Percentiles rank a stretch among this genome's conserved stretches.
These are phyloP conservation scores for Wickerhamiella hasegawae DNA, from an alignment of 805 yeast species.

Conservation along the genomic window DNA sequence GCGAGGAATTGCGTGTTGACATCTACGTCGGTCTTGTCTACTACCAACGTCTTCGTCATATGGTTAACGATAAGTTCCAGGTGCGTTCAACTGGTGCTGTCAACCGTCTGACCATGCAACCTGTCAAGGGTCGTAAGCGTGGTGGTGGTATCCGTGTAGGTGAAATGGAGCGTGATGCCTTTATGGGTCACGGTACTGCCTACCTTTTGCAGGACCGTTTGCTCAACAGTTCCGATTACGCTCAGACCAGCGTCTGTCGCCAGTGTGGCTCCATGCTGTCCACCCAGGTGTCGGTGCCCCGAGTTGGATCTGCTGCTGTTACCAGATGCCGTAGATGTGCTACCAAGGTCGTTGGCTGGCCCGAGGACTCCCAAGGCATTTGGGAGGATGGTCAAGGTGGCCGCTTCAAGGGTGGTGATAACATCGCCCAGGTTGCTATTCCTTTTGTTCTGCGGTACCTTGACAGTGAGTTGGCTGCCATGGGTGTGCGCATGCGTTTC, in stretches of 20 bases:
- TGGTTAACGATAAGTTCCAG: conserved; percentile 99
- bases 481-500: conserved; percentile 91
- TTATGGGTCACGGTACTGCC: conserved; percentile 96
- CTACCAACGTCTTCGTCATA: conserved; percentile 95
- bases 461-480: conserved; percentile 90
- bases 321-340: conserved; percentile 90
- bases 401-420: conserved; percentile 77
- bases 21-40: conserved; percentile 94
- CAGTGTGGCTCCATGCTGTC: conserved; percentile 84
- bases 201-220: conserved; percentile 87
- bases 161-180: conserved; percentile 99
- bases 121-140: conserved; percentile 97
- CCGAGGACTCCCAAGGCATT: conserved; percentile 30
- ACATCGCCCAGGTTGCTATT: conserved; percentile 90
- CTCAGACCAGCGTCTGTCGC: conserved; percentile 81
- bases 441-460: conserved; percentile 92
- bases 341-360: conserved; percentile 35
- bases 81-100: conserved; percentile 99
- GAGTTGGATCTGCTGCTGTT: conserved; percentile 66
- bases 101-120: conserved; percentile 94
- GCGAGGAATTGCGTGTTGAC: conserved; percentile 92
- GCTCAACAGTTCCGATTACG: conserved; percentile 87
- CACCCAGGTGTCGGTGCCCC: conserved; percentile 80
- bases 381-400: conserved; percentile 98
- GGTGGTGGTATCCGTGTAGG: conserved; percentile 99